These are phyloP conservation scores for Fusarium pininemorale DNA, from an alignment of 2,329 filamentous ascomycete genomes.

Conservation along the genomic window DNA sequence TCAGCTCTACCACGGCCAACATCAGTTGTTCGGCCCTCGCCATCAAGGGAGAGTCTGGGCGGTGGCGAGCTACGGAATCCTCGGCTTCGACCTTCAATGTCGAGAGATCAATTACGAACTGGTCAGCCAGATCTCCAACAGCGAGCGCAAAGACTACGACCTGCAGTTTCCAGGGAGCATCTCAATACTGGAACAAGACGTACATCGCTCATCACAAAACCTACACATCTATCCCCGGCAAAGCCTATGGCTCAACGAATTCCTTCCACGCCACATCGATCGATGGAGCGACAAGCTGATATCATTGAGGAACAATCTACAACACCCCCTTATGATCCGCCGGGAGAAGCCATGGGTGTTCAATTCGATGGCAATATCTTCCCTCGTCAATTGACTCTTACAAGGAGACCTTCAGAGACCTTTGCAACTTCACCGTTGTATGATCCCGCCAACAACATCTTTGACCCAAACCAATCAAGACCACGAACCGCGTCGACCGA, in stretches of 20 bases:
- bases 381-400: conserved; percentile 43
- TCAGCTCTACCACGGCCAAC: conserved; percentile 39
- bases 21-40: conserved; percentile 42
- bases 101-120: conserved; percentile 51
- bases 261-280: conserved; percentile 35
- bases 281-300: conserved; percentile 24
- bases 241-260: conserved; percentile 22
- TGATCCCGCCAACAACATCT: conserved; percentile 26
- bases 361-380: conserved; percentile 39
- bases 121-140: conserved; percentile 40
- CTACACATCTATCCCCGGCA: conserved; percentile 28
- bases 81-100: conserved; percentile 53
- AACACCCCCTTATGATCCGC: conserved; percentile 38
- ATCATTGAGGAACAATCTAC: conserved; percentile 40
- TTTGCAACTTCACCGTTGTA: conserved; percentile 40
- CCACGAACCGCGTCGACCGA: conserved; percentile 34
- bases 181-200: conserved; percentile 43
- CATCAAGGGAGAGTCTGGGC: conserved; percentile 43
- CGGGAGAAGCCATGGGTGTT: conserved; percentile 29
- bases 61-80: conserved; percentile 51
- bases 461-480: conserved; percentile 29
- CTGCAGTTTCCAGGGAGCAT: conserved; percentile 52
- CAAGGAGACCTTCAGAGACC: conserved; percentile 44
- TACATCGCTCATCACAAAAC: conserved; percentile 28
- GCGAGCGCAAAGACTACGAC: conserved; percentile 52